These are phyloP conservation scores for Aspergillus ustus DNA, from an alignment of 2,329 filamentous ascomycete species.

Conservation along the genomic window DNA sequence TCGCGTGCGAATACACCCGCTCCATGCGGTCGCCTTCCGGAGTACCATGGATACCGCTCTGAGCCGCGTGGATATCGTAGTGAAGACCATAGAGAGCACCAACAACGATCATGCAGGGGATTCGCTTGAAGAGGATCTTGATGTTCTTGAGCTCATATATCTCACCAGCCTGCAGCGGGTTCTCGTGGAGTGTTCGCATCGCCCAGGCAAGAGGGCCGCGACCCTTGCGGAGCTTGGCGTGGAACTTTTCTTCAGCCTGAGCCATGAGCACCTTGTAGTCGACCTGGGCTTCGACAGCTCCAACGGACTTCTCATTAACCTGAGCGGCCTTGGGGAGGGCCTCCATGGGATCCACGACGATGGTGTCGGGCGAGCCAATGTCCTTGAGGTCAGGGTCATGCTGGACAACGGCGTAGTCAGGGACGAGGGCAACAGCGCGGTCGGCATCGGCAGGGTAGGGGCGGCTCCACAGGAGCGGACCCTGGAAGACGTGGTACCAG, in stretches of 20 bases:
- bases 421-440: constrained; percentile 57
- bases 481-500: constrained; percentile 65
- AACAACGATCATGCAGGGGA: constrained; percentile 69
- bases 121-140: constrained; percentile 63
- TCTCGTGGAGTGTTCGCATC: constrained; percentile 75
- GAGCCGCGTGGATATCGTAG: constrained; percentile 81
- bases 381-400: constrained; percentile 39
- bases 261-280: constrained; percentile 67
- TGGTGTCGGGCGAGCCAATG: constrained; percentile 12
- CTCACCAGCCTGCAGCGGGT: constrained; percentile 73
- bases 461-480: constrained; percentile 68
- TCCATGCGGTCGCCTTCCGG: constrained; percentile 75
- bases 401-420: constrained; percentile 78
- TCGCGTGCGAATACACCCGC: constrained; percentile 66
- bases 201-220: constrained; percentile 78
- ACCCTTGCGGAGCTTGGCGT: constrained; percentile 65
- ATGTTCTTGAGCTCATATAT: constrained; percentile 78
- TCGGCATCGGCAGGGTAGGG: constrained; percentile 59
- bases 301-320: constrained; percentile 46
- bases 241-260: constrained; percentile 61
- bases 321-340: constrained; percentile 30
- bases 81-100: constrained; percentile 74
- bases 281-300: constrained; percentile 55
- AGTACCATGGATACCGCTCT: constrained; percentile 71
- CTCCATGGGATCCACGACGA: constrained; percentile 44